Base-by-base conservation (phyloP, 441 rosid species). In the Daphne laureola region DNA sequence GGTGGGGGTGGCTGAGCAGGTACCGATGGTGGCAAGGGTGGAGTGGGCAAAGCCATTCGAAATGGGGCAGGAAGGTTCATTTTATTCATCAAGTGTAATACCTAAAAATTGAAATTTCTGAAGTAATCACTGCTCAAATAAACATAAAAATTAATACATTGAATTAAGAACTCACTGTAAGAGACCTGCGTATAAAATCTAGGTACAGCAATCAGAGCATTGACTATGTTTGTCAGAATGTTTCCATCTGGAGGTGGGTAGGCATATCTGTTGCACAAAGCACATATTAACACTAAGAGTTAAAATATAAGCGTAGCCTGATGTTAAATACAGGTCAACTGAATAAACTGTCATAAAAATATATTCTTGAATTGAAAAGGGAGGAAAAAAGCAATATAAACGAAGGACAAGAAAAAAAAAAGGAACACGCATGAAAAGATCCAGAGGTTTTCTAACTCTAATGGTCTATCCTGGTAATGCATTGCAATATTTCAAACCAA, bases 21-120 rank as follows among this genome's bases (percentile, higher is more conserved):
- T 25, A 49, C 77, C 47, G 87, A 71, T 57, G 84, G 78, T 54
- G 97, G 95, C 58, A 87, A 72, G 48, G 96, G 97, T 21, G 95
- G 98, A 45, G 96, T 93, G 35, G 96, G 98, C 54, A 85, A 75
- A 61, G 97, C 95, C 83, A 87, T 74, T 40, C 93, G 87, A 74
- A 93, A 90, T 46, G 97, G 98, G 64, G 96, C 90, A 67, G 97
- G 98, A 69, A 93, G 83, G 68, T 87, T 89, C 98, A 93, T 89
- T 85, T 93, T 93, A 74, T 93, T 93, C 98, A 93, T 93, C 70
- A 93, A 74, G 76, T 90, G 98, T 78, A 93, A 70, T 67, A 89
- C 93, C 97, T 93, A 60, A 17, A 21, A 47, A 63, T 65, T 14
- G n/a, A 43, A 55, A 54, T 4, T 31, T 9, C 8, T 6, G 38